These are phyloP conservation scores for Panaeolus papilionaceus DNA, from an alignment of 768 basidiomycete genomes.

Conservation along the genomic window DNA sequence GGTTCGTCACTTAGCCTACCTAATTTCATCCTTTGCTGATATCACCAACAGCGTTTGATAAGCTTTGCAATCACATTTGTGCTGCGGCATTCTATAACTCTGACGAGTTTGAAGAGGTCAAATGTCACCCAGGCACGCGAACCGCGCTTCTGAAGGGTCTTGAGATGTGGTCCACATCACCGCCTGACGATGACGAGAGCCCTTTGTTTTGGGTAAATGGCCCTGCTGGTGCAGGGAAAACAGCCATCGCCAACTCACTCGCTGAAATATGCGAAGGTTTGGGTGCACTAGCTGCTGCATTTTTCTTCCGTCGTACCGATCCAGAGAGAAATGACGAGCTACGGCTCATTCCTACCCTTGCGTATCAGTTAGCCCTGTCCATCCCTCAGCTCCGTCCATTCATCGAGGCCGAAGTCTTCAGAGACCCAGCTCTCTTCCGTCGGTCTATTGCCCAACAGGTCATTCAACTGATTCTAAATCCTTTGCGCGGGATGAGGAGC, in stretches of 20 bases:
- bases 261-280: neutral
- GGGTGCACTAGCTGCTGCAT: neutral
- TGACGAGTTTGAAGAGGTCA: neutral
- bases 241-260: conserved; percentile 7
- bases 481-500: neutral
- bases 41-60: neutral
- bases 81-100: neutral
- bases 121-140: neutral
- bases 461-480: neutral
- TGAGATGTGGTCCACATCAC: neutral
- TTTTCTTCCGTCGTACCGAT: conserved; percentile 14
- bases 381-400: neutral
- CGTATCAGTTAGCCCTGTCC: conserved; percentile 1
- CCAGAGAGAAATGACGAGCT: conserved; percentile 2
- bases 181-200: neutral
- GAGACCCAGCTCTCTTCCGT: neutral
- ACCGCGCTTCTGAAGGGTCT: neutral
- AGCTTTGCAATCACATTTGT: neutral
- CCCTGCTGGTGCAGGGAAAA: neutral
- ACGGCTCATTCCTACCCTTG: neutral
- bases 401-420: neutral
- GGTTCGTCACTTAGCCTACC: neutral
- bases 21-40: neutral
- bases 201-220: conserved; percentile 18
- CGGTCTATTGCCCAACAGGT: neutral